phyloP scores from a whole-genome alignment of 2,329 filamentous ascomycete genomes.

The Seiridium unicorne region DNA sequence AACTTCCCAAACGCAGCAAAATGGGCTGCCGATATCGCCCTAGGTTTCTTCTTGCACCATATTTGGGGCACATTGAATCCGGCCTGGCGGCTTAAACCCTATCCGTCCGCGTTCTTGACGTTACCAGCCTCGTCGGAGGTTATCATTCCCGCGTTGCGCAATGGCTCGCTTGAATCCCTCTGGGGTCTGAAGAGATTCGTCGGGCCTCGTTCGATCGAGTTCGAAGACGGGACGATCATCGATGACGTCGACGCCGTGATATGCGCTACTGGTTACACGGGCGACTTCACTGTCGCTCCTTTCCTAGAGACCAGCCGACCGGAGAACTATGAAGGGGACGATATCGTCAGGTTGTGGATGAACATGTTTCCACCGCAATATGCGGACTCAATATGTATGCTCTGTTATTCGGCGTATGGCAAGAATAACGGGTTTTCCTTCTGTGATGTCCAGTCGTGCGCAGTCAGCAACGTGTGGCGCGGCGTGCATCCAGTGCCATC shows the following conservation, averaged over 20 bases:
- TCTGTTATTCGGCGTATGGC: constrained; percentile 26
- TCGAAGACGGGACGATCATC: constrained; percentile 23
- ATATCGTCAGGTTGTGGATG: constrained; percentile 32
- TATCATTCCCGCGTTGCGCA: constrained; percentile 22
- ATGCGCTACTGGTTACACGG: constrained; percentile 34
- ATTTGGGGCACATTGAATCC: constrained; percentile 24
- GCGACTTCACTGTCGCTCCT: constrained; percentile 30
- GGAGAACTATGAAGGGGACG: constrained; percentile 21
- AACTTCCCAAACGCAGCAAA: constrained; percentile 15
- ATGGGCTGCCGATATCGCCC: constrained; percentile 14
- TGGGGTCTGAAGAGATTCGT: constrained; percentile 23
- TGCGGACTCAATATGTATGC: constrained; percentile 33
- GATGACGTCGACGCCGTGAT: constrained; percentile 31
- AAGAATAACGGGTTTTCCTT: constrained; percentile 31
- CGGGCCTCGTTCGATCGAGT: constrained; percentile 20
- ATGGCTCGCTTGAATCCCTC: constrained; percentile 23
- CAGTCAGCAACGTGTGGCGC: constrained; percentile 37
- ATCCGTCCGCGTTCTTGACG: constrained; percentile 21
- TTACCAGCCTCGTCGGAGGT: constrained; percentile 24
- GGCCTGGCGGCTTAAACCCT: constrained; percentile 27
- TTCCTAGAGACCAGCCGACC: constrained; percentile 15
- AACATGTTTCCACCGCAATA: constrained; percentile 38
- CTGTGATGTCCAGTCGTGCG: constrained; percentile 36
- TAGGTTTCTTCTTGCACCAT: constrained; percentile 13
- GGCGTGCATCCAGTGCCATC: constrained; percentile 28